Evolutionary conservation across 768 basidiomycete species (phyloP), one percentile per base, ranked within the genome.

Genomic region (Kwoniella botswanensis): DNA sequence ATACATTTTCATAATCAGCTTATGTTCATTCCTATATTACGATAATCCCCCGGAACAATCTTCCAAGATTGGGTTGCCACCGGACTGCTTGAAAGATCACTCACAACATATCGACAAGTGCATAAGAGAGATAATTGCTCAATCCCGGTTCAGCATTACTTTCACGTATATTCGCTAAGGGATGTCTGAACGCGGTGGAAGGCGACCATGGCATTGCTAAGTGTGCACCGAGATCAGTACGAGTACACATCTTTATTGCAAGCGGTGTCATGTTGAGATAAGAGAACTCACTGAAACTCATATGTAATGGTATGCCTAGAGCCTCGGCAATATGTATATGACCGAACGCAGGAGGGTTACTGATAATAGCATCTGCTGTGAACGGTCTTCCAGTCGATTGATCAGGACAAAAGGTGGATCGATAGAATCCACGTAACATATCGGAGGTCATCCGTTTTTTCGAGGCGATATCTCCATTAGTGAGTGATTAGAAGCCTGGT

Each of bases 151-250:
- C 85, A 4, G 88, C 88, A 70, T 90, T 88, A 5, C 87, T 86
- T 46, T 83, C 79, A 24, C 84, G 85, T 79, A 89, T 86, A 67
- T 86, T 87, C 65, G 88, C 88, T n/a, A 90, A 84, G 2, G 89
- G 89, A 79, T 90, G 89, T 0, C 86, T 84, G 74, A 89, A 89
- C 7, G 85, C 78, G 1, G 84, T 84, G 0, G 87, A 88, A 0
- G 88, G 85, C 57, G 85, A 85, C 88, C 88, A 89, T 52, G 89
- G 89, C 89, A 89, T 89, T 9, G 88, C 88, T 89, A 70, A 22
- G 67, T 29, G 24, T 60, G 29, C 63, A 46, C 17, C 44, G 44
- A 46, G 44, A 46, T 46, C 44, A 46, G 44, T 46, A 18, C 67
- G 26, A 26, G 53, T 60, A 26, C 26, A 26, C 13, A 9, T 46